These are phyloP conservation scores for Chenopodium album DNA, from an alignment of 148 eudicot species.

Conservation along the genomic window DNA sequence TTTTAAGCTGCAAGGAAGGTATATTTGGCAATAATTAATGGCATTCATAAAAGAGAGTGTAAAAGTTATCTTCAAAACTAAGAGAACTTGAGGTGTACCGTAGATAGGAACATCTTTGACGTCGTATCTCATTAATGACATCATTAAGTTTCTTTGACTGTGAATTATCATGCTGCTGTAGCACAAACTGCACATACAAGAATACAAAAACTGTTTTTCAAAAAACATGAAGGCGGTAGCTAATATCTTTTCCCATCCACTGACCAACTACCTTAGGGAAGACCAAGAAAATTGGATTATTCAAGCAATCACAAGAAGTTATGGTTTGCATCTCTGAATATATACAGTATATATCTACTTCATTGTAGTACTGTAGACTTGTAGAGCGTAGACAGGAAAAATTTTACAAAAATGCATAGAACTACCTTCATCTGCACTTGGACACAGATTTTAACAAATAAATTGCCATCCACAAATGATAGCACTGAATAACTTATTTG, in stretches of 20 bases:
- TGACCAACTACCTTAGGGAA: neutral
- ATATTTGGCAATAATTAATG: conserved; percentile 8
- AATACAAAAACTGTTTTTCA: conserved; percentile 1
- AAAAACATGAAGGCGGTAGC: neutral
- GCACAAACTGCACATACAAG: conserved; percentile 58
- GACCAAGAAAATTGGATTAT: neutral
- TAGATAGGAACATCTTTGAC: conserved; percentile 89
- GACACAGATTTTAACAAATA: neutral
- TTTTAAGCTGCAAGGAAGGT: conserved; percentile 61
- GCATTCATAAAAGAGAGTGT: neutral
- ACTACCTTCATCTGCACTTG: neutral
- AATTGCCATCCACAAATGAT: neutral
- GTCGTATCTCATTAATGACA: conserved; percentile 84
- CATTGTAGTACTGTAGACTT: neutral
- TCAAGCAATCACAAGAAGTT: neutral
- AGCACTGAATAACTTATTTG: neutral
- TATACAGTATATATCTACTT: neutral
- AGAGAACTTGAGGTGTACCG: conserved; percentile 46
- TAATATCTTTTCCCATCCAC: neutral
- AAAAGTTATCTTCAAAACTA: neutral
- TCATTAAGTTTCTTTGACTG: conserved; percentile 83
- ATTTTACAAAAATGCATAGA: neutral
- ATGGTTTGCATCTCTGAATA: neutral
- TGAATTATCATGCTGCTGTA: conserved; percentile 78
- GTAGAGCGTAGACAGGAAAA: neutral